Evolutionary conservation across 2,329 filamentous ascomycete species (phyloP), one percentile per base, ranked within the genome.

Genomic region (Aciculosporium take): DNA sequence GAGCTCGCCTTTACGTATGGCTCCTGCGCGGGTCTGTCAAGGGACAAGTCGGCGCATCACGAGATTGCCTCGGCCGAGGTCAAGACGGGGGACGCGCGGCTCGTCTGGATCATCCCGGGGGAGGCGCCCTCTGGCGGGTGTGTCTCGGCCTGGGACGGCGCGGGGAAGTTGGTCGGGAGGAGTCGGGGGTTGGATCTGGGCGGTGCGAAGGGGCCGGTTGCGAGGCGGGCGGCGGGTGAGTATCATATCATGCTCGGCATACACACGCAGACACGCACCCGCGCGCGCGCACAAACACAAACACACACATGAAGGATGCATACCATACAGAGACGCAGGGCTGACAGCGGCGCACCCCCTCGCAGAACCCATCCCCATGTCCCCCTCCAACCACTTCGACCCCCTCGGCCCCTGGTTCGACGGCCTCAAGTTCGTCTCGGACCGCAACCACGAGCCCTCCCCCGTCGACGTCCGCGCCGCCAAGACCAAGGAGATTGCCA

Each of bases 401-500:
- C 50, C 55, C 3, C 56, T 55, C 51, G 75, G 76, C 0, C 71
- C 76, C 1, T 81, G 76, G 77, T 81, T 81, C 45, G 73, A 81
- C 50, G 76, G 76, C 10, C 76, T 81, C 15, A 68, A 65, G 38
- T 68, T 75, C 43, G 64, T 81, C 32, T 56, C 72, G 45, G 61
- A 66, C 21, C 76, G 73, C 49, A 61, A 66, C 21, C 76, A 73
- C 49, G 61, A 74, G 46, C 65, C 72, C 12, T 63, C 65, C 37
- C 58, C 65, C 3, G 38, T 48, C 4, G 27, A 46, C 17, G 45
- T 47, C 17, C 25, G 44, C n/a, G 42, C 40, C 8, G 47, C 49
- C 35, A 51, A 51, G 18, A 18, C 13, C 18, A 49, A 47, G 20
- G 81, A 81, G 34, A 67, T 82, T 45, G 78, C 68, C 39, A 81